Evolutionary conservation across 176 grass and related monocot genomes (phyloP).

Genomic region (Oryza coarctata): DNA sequence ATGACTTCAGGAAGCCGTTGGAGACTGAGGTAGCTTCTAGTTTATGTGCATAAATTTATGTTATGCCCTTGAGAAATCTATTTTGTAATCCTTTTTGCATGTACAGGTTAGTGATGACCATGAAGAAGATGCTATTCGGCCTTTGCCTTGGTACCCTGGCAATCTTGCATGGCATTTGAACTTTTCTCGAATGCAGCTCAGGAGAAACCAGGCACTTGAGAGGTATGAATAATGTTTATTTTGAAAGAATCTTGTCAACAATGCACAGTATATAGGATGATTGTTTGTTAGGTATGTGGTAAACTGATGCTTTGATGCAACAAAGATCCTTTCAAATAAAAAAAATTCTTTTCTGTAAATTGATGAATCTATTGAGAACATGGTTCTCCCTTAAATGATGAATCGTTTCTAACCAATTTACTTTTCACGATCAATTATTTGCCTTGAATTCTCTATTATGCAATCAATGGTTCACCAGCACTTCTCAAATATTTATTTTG

Average conservation of each 20-base stretch:
- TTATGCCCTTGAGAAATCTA: conserved; percentile 3
- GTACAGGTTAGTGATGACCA: conserved; percentile 69
- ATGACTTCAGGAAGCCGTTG: conserved; percentile 83
- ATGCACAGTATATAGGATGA: neutral
- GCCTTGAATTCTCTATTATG: neutral
- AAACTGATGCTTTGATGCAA: neutral
- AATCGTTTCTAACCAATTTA: conserved; percentile 8
- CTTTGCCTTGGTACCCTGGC: conserved; percentile 94
- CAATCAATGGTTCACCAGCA: neutral
- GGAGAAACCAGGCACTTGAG: conserved; percentile 98
- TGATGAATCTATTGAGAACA: neutral
- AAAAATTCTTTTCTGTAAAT: neutral
- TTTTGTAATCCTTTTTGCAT: conserved; percentile 24
- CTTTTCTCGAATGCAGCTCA: conserved; percentile 96
- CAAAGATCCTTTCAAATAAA: neutral
- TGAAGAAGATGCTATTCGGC: conserved; percentile 80
- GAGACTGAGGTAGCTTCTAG: conserved; percentile 67
- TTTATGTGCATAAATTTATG: conserved; percentile 1
- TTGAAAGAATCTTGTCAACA: conserved; percentile 5
- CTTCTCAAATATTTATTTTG: neutral
- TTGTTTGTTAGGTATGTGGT: neutral
- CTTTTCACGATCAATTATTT: neutral
- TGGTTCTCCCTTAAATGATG: conserved; percentile 7
- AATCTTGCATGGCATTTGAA: conserved; percentile 99
- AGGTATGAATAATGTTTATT: conserved; percentile 53